Percentiles rank a stretch among this genome's conserved stretches.
These are phyloP conservation scores for Hexamita inflata DNA, from an alignment of 208 protist genomes.

Conservation along the genomic window DNA sequence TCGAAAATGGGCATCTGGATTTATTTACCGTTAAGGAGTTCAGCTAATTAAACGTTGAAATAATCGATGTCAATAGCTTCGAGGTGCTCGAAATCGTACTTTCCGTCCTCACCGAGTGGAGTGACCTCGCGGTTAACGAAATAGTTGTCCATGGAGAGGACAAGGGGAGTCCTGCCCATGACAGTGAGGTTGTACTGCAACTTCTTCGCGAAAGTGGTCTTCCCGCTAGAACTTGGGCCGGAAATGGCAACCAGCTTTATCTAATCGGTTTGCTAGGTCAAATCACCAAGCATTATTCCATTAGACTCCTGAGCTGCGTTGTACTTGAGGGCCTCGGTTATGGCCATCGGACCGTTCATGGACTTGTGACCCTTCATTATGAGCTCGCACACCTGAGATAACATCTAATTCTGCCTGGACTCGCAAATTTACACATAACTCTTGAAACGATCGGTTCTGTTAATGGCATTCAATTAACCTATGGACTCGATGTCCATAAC, in stretches of 20 bases:
- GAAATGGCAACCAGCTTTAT: conserved; percentile 45
- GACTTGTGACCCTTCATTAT: background rate
- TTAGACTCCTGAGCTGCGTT: no score
- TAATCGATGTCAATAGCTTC: conserved; percentile 44
- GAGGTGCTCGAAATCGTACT: conserved; percentile 50
- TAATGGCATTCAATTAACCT: background rate
- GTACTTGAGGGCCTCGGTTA: no score
- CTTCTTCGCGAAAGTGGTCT: conserved; percentile 49
- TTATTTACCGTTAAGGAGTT: conserved; percentile 42
- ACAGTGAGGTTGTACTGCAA: conserved; percentile 39
- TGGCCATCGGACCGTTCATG: no score
- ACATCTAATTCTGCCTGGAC: background rate
- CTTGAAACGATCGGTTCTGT: background rate
- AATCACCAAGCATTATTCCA: background rate
- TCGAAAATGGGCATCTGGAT: conserved; percentile 46
- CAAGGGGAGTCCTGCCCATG: conserved; percentile 38
- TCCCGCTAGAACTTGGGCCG: conserved; percentile 46
- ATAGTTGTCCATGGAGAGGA: conserved; percentile 50
- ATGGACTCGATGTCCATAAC: conserved; percentile 2
- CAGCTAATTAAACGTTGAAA: conserved; percentile 46
- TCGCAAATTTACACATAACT: conserved; percentile 22
- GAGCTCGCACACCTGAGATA: background rate
- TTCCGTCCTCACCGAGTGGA: conserved; percentile 40
- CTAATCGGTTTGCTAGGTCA: conserved; percentile 27
- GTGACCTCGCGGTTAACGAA: conserved; percentile 40